Percentiles rank a stretch among this genome's conserved stretches.
Evolutionary conservation across 2,329 filamentous ascomycete genomes (phyloP).

Genomic region (Didymella sp.): DNA sequence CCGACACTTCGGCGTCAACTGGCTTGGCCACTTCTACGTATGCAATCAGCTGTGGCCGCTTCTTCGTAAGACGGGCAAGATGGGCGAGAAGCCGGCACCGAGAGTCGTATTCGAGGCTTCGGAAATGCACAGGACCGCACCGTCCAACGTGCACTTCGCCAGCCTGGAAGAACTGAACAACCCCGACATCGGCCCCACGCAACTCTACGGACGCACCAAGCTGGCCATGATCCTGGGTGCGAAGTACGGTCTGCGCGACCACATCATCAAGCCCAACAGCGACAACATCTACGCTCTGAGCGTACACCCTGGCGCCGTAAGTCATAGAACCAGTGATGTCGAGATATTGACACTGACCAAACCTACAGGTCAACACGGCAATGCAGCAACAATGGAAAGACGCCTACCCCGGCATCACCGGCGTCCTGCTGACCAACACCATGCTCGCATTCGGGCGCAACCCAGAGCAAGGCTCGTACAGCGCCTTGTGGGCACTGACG

Average conservation of each 20-base stretch:
- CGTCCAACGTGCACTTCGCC: neutral
- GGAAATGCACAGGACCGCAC: neutral
- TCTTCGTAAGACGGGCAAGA: neutral
- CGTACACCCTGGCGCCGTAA: constrained; percentile 51
- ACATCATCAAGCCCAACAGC: constrained; percentile 53
- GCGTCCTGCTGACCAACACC: constrained; percentile 48
- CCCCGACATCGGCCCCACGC: neutral
- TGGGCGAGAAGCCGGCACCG: neutral
- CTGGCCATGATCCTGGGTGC: constrained; percentile 48
- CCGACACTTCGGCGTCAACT: constrained; percentile 44
- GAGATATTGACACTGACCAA: neutral
- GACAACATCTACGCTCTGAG: constrained; percentile 53
- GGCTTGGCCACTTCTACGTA: neutral
- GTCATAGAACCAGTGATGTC: constrained; percentile 44
- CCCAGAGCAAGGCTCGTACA: constrained; percentile 55
- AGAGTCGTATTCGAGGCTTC: neutral
- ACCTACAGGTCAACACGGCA: neutral
- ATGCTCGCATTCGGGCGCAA: constrained; percentile 49
- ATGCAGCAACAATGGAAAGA: constrained; percentile 53
- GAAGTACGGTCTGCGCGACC: constrained; percentile 52
- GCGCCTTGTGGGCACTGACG: constrained; percentile 52
- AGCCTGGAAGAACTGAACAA: neutral
- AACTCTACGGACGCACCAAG: neutral
- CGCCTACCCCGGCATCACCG: constrained; percentile 53
- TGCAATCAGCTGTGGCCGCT: neutral